Base-by-base conservation (phyloP, 192 early-diverging fungal species). In the Podochytrium sp. region DNA sequence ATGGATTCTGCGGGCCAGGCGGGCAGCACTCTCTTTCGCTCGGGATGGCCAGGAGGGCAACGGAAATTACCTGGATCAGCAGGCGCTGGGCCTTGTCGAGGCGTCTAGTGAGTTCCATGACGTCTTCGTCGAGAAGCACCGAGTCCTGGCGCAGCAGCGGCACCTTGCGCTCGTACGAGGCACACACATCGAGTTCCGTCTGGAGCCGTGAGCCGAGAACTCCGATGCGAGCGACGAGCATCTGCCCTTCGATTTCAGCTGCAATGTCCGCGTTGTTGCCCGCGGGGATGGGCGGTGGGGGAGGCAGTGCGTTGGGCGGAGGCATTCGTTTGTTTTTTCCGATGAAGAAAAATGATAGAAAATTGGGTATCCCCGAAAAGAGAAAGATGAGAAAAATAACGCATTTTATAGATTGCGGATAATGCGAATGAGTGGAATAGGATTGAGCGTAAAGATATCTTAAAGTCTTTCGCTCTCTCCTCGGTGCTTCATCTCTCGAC, bases 101-200 rank as follows among this genome's bases (percentile, higher is more conserved):
- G 4, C 56, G 7, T 6, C 69, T 25, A 18, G 69, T 47, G 14
- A 71, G 40, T 37, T 71, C 57, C 55, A 59, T 71, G 30, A 71
- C 69, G 40, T 71, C 69, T 37, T 71, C 69, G 42, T 71, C 69
- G 41, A 71, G 69, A 5, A 71, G 69, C 25, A 71, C 57, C 20
- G 69, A 71, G 52, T 51, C 57, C 43, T 71, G 56, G n/a, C 69
- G n/a, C 20, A 71, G 69, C 5, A 60, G 18, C 1, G 69, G 69
- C 7, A 71, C 57, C 38, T 71, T 71, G 10, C 69, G 5, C 37
- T 71, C 69, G 38, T 71, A 59, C 18, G 23, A 23, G 2, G 53
- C 25, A 41, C 34, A 57, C 25, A 71, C 20, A 6, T 47, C 69
- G 16, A 60, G 5, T 27, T 71, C 69, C n/a, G 39, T 14, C 30